Percentiles rank a stretch among this genome's conserved stretches.
phyloP scores from a whole-genome alignment of 768 basidiomycete genomes.

The Panaeolus papilionaceus region DNA sequence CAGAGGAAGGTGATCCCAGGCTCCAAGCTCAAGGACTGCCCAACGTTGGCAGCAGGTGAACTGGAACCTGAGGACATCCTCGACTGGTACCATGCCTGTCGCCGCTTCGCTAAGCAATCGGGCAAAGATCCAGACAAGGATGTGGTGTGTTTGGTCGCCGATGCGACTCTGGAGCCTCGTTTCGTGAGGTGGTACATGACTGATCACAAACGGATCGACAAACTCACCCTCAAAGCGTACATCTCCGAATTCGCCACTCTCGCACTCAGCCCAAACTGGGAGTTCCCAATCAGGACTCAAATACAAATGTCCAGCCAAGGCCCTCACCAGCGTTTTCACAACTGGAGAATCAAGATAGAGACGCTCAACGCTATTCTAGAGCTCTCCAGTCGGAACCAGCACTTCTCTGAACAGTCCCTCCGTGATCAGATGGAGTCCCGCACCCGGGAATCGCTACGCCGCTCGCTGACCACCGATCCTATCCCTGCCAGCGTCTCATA shows the following conservation, averaged over 20 bases:
- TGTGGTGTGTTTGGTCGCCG: background rate
- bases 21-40: background rate
- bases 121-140: background rate
- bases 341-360: constrained; percentile 20
- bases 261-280: background rate
- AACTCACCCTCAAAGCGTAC: background rate
- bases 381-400: constrained; percentile 16
- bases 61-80: background rate
- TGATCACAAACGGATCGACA: background rate
- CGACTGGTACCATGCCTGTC: background rate
- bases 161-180: background rate
- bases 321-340: background rate
- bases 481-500: background rate
- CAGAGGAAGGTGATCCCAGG: background rate
- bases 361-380: constrained; percentile 26
- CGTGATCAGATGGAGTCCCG: constrained; percentile 23
- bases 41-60: background rate
- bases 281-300: background rate
- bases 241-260: background rate
- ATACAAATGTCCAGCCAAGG: background rate
- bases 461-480: constrained; percentile 20
- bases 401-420: constrained; percentile 17
- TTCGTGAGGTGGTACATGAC: constrained; percentile 6
- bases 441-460: background rate
- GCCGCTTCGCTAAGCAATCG: background rate